These are phyloP conservation scores for Plantago lanceolata DNA, from an alignment of 305 asterid species.

Conservation along the genomic window DNA sequence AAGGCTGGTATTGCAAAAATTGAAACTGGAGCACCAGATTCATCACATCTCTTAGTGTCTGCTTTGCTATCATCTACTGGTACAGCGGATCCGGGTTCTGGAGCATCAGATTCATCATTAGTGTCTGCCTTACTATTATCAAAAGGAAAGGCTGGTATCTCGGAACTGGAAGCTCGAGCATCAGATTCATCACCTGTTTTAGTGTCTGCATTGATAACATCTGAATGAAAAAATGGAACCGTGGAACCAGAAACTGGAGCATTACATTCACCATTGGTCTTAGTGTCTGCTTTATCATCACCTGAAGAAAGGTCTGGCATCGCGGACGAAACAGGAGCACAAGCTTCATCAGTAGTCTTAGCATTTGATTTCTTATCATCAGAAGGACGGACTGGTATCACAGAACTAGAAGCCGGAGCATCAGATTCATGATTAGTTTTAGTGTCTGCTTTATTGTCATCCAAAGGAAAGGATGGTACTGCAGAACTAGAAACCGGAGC, in stretches of 20 bases:
- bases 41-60: neutral
- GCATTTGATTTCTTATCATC: neutral
- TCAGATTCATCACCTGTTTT: neutral
- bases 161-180: too few relatives aligned
- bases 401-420: neutral
- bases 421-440: neutral
- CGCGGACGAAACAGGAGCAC: neutral
- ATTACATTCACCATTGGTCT: neutral
- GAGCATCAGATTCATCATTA: neutral
- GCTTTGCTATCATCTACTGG: too few relatives aligned
- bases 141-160: too few relatives aligned
- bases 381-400: neutral
- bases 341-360: neutral
- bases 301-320: neutral
- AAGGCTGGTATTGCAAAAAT: neutral
- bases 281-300: slow-evolving; percentile 2
- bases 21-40: neutral
- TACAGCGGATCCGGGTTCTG: neutral
- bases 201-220: neutral
- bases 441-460: neutral
- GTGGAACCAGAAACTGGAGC: neutral
- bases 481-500: neutral
- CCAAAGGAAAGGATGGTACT: neutral
- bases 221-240: neutral
- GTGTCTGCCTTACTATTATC: too few relatives aligned